A percentile compares a stretch with the other conserved stretches of the same genome.
phyloP scores from a whole-genome alignment of 257 asterid species.

The Schizonepeta tenuifolia region DNA sequence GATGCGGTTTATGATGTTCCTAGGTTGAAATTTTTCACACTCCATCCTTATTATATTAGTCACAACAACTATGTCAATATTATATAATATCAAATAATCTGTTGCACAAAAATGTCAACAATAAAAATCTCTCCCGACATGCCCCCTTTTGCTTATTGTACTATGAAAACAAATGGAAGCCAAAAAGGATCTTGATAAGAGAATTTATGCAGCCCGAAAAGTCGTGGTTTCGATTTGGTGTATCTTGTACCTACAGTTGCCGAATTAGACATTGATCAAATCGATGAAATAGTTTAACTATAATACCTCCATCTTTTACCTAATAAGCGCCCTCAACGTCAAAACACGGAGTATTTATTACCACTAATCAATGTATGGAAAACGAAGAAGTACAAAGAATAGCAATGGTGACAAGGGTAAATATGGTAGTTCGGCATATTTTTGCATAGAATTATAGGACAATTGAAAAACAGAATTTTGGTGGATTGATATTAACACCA shows the following conservation, averaged over 20 bases:
- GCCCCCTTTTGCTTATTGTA: neutral
- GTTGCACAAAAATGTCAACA: constrained; percentile 11
- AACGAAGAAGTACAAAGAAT: too few species aligned
- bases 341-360: too few species aligned
- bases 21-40: constrained; percentile 34
- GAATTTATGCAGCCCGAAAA: neutral
- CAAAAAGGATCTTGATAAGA: neutral
- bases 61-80: constrained; percentile 15
- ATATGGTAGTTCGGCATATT: too few species aligned
- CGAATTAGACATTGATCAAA: too few species aligned
- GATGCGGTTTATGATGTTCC: constrained; percentile 24
- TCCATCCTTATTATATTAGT: constrained; percentile 27
- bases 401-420: too few species aligned
- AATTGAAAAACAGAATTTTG: too few species aligned
- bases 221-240: neutral
- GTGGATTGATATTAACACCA: neutral
- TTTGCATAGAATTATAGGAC: too few species aligned
- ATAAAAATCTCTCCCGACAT: neutral
- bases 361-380: too few species aligned
- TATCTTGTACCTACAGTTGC: neutral
- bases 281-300: too few species aligned
- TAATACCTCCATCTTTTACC: too few species aligned
- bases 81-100: neutral
- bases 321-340: too few species aligned
- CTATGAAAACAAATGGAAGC: neutral